Conservation (phyloP, 495 filamentous ascomycete species). For the Clohesyomyces aquaticus region DNA sequence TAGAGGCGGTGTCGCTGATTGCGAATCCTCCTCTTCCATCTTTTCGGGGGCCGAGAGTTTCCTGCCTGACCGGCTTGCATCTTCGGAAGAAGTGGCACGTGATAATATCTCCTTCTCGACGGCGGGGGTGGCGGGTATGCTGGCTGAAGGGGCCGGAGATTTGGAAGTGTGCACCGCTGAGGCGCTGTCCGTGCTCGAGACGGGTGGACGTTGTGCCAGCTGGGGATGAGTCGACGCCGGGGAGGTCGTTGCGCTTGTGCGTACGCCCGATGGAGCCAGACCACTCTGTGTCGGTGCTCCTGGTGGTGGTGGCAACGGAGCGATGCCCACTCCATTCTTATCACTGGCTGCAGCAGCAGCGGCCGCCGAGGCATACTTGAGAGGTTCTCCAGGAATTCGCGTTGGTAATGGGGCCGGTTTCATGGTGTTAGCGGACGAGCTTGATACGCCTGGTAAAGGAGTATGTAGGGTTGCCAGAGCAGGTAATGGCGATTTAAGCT, state of each 20-base stretch:
- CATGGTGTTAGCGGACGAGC: slow-evolving; percentile 62
- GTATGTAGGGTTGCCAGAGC: slow-evolving; percentile 83
- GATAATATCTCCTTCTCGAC: slow-evolving; percentile 50
- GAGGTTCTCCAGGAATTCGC: slow-evolving; percentile 79
- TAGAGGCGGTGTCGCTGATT: slow-evolving; percentile 45
- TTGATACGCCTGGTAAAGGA: slow-evolving; percentile 65
- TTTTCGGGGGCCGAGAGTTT: slow-evolving; percentile 26
- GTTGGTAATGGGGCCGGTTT: slow-evolving; percentile 90
- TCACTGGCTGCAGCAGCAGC: slow-evolving; percentile 93
- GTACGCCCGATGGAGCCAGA: slow-evolving; percentile 37
- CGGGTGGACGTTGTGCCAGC: slow-evolving; percentile 54
- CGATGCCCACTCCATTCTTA: slow-evolving; percentile 84
- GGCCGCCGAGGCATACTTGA: slow-evolving; percentile 96
- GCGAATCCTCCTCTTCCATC: slow-evolving; percentile 37
- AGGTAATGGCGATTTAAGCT: slow-evolving; percentile 92
- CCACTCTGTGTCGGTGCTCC: slow-evolving; percentile 50
- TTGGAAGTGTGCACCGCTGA: slow-evolving; percentile 48
- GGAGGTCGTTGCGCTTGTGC: slow-evolving; percentile 49
- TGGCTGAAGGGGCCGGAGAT: slow-evolving; percentile 51
- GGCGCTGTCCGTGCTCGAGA: slow-evolving; percentile 51
- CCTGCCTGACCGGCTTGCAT: slow-evolving; percentile 23
- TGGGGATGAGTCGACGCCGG: slow-evolving; percentile 56
- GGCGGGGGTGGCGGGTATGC: slow-evolving; percentile 51
- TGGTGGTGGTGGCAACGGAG: slow-evolving; percentile 88
- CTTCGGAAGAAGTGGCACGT: slow-evolving; percentile 44